Conservation (phyloP, 768 basidiomycete genomes). For the Sutorius australiensis region DNA sequence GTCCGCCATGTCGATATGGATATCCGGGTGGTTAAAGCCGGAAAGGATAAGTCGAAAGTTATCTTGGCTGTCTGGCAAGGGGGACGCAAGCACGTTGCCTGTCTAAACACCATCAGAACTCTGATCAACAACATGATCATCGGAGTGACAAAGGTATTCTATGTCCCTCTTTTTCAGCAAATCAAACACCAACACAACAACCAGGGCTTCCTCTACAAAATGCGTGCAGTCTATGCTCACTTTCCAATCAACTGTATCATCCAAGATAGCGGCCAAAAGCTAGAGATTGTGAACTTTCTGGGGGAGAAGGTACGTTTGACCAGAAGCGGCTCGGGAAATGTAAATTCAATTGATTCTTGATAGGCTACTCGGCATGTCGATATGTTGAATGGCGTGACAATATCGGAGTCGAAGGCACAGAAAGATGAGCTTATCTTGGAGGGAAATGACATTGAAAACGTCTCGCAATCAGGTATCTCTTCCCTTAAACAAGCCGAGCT, state of each 20-base stretch:
- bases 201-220: conserved; percentile 99
- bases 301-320: conserved; percentile 76
- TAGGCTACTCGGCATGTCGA: conserved; percentile 88
- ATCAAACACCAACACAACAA: conserved; percentile 2
- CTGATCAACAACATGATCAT: conserved; percentile 96
- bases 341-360: not conserved
- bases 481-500: not conserved
- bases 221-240: conserved; percentile 99
- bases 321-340: not conserved
- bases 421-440: conserved; percentile 94
- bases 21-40: conserved; percentile 70
- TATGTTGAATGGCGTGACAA: conserved; percentile 86
- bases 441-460: conserved; percentile 95
- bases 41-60: conserved; percentile 70
- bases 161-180: not conserved
- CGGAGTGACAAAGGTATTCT: conserved; percentile 86
- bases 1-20: conserved; percentile 95
- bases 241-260: conserved; percentile 99
- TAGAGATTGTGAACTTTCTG: conserved; percentile 95
- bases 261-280: conserved; percentile 60
- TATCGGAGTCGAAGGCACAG: conserved; percentile 84
- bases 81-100: conserved; percentile 96
- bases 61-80: conserved; percentile 97
- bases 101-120: conserved; percentile 92
- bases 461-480: conserved; percentile 85